Evolutionary conservation across 139 green algal genomes (phyloP).

Genomic region (Chlamydomonas sphaeroides): DNA sequence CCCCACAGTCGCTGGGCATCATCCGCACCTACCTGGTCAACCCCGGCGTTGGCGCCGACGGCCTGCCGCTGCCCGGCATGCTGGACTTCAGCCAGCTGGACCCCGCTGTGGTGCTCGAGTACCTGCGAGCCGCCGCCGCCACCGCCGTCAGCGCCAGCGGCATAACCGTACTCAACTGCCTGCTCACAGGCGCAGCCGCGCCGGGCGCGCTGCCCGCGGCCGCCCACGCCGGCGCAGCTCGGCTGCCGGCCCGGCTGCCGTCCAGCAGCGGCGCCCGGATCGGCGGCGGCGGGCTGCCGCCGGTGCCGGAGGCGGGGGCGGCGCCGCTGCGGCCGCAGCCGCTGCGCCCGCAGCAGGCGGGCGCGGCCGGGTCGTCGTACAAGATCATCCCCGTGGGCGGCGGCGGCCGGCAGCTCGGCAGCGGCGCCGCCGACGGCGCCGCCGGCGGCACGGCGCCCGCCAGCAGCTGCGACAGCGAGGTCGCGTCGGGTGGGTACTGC

Average conservation of each 20-base stretch:
- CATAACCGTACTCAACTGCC: slow-evolving; percentile 18
- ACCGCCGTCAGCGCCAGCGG: not conserved
- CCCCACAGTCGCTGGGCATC: slow-evolving; percentile 48
- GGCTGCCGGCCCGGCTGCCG: no score
- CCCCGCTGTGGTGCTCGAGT: not conserved
- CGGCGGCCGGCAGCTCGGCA: not conserved
- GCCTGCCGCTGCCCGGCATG: not conserved
- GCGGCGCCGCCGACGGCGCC: not conserved
- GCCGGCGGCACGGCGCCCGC: no score
- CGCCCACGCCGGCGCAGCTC: not conserved
- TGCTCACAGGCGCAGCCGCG: not conserved
- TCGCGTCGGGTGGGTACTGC: no score
- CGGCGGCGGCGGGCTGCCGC: not conserved
- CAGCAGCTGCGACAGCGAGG: slow-evolving; percentile 5
- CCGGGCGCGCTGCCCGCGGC: not conserved
- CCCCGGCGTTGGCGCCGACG: not conserved
- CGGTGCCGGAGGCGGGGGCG: not conserved
- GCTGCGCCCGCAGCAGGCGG: not conserved
- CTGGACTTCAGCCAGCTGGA: not conserved
- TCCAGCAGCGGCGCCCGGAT: no score
- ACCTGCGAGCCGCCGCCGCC: not conserved
- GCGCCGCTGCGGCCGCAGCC: not conserved
- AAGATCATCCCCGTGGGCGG: slow-evolving; percentile 31
- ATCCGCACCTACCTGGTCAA: slow-evolving; percentile 47
- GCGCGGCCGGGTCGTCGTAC: not conserved